Conservation (phyloP, 2,329 filamentous ascomycete genomes). For the Stagonosporopsis rhizophila region DNA sequence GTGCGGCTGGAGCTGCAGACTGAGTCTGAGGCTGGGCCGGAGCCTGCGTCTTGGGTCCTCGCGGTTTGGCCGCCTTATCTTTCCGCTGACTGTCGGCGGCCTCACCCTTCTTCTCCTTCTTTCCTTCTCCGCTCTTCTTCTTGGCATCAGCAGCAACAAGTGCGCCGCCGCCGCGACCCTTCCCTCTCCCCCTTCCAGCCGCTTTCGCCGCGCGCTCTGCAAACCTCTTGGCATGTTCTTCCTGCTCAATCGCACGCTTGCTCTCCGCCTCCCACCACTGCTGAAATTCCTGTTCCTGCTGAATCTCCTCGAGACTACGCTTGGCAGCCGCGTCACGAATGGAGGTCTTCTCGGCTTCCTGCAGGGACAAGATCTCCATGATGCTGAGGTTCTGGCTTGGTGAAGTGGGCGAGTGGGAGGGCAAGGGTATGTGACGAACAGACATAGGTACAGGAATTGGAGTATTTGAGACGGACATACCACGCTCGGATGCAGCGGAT, state of each 20-base stretch:
- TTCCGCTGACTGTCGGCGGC: slow-evolving; percentile 21
- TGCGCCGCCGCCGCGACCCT: slow-evolving; percentile 32
- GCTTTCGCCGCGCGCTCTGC: slow-evolving; percentile 35
- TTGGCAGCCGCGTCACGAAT: slow-evolving; percentile 86
- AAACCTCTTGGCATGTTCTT: slow-evolving; percentile 52
- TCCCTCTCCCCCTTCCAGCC: slow-evolving; percentile 36
- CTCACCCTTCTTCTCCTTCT: slow-evolving; percentile 35
- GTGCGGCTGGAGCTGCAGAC: background rate
- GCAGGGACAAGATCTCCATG: slow-evolving; percentile 86
- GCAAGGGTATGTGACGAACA: slow-evolving; percentile 57
- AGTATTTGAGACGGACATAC: slow-evolving; percentile 46
- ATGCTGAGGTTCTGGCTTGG: slow-evolving; percentile 75
- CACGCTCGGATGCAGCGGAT: slow-evolving; percentile 35
- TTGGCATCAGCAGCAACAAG: background rate
- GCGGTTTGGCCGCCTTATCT: slow-evolving; percentile 14
- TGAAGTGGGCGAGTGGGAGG: slow-evolving; percentile 68
- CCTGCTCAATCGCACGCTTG: slow-evolving; percentile 70
- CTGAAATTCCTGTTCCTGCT: slow-evolving; percentile 95
- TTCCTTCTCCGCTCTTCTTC: slow-evolving; percentile 21
- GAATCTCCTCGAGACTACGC: slow-evolving; percentile 89
- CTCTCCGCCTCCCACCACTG: slow-evolving; percentile 95
- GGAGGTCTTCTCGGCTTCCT: slow-evolving; percentile 81
- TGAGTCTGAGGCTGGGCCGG: background rate
- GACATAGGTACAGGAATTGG: slow-evolving; percentile 52
- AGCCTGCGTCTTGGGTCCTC: background rate